Percentiles rank a stretch among this genome's conserved stretches.
Conservation (phyloP, 257 asterid species). For the Ajuga chamaepitys region DNA sequence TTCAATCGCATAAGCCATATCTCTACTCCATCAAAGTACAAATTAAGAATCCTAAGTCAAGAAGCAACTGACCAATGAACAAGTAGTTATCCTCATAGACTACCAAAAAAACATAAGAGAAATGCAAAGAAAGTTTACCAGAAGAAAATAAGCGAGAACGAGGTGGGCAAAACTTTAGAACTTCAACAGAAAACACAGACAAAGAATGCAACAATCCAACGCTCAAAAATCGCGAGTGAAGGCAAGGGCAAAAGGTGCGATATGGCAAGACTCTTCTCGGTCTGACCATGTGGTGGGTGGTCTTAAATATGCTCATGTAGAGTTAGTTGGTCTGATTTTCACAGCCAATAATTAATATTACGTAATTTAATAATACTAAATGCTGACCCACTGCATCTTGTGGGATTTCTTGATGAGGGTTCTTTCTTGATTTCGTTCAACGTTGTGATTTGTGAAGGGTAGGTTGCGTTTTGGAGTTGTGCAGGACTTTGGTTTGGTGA, state of each 20-base stretch:
- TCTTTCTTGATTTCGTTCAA: background rate
- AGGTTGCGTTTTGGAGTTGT: background rate
- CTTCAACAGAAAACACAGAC: slow-evolving; percentile 12
- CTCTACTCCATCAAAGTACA: background rate
- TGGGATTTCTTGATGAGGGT: background rate
- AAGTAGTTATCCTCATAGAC: background rate
- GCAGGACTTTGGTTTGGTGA: background rate
- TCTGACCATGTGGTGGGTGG: slow-evolving; percentile 27
- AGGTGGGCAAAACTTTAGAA: slow-evolving; percentile 12
- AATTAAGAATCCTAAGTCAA: background rate
- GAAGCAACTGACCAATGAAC: background rate
- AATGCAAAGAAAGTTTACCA: slow-evolving; percentile 29
- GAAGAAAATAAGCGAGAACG: slow-evolving; percentile 34
- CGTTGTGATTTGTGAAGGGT: background rate
- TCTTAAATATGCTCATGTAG: slow-evolving; percentile 40
- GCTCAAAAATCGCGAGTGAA: slow-evolving; percentile 9
- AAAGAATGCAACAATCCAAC: slow-evolving; percentile 14
- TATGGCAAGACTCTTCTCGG: slow-evolving; percentile 11
- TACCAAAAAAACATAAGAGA: background rate
- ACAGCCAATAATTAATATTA: background rate
- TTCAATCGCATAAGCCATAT: background rate
- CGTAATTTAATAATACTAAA: slow-evolving; percentile 3
- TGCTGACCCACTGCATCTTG: slow-evolving; percentile 15
- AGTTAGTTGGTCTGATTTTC: slow-evolving; percentile 36
- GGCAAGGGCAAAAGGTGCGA: slow-evolving; percentile 6